These are phyloP conservation scores for Bipolaris zeicola DNA, from an alignment of 2,329 filamentous ascomycete species.

Conservation along the genomic window DNA sequence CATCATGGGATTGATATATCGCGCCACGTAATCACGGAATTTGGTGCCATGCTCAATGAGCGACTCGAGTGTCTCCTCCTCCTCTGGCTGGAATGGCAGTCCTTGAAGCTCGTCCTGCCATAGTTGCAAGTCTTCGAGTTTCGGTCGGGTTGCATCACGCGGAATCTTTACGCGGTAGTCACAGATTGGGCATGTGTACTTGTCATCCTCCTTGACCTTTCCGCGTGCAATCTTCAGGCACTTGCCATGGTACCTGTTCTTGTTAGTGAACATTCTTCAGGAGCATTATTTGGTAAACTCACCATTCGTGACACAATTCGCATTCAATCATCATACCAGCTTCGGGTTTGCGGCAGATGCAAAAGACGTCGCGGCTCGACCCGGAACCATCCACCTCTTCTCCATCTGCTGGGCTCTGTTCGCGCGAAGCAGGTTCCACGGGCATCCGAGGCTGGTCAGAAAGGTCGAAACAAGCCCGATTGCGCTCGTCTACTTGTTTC, in stretches of 20 bases:
- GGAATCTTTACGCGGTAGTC: constrained; percentile 98
- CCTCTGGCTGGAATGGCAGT: constrained; percentile 93
- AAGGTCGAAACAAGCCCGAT: constrained; percentile 89
- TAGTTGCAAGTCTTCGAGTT: constrained; percentile 82
- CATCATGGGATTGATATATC: constrained; percentile 80
- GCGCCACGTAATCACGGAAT: constrained; percentile 81
- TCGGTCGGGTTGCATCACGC: constrained; percentile 91
- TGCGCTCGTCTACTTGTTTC: constrained; percentile 88
- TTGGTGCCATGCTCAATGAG: constrained; percentile 84
- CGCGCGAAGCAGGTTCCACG: constrained; percentile 88
- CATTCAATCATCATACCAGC: constrained; percentile 99
- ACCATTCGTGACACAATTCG: constrained; percentile 97
- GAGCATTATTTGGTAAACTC: constrained; percentile 46
- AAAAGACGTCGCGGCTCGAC: constrained; percentile 81
- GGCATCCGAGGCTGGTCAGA: constrained; percentile 86
- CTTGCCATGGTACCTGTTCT: constrained; percentile 89
- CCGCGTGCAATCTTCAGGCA: constrained; percentile 96
- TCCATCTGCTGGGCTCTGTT: constrained; percentile 66
- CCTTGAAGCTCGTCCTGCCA: constrained; percentile 82
- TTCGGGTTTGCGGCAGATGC: constrained; percentile 90
- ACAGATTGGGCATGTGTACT: constrained; percentile 97
- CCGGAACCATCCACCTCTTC: constrained; percentile 53
- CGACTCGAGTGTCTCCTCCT: constrained; percentile 82
- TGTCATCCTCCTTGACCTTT: constrained; percentile 97
- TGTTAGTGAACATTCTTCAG: constrained; percentile 29